phyloP scores from a whole-genome alignment of 2,329 filamentous ascomycete species.

The Colletotrichum sp. region DNA sequence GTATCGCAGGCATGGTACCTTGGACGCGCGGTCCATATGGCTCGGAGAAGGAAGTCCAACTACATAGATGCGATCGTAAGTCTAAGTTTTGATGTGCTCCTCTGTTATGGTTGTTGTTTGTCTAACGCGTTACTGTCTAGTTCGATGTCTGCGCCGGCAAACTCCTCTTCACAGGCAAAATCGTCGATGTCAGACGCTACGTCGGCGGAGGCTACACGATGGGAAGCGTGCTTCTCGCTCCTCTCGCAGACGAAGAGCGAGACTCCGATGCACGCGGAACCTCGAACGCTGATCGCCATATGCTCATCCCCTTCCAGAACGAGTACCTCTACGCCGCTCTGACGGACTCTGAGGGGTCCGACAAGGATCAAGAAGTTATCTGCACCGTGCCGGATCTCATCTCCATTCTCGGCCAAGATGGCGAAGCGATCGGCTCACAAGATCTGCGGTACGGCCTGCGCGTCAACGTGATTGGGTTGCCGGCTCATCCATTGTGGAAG shows the following conservation, averaged over 20 bases:
- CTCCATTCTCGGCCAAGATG: conserved; percentile 44
- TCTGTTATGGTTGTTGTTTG: no score
- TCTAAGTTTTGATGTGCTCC: no score
- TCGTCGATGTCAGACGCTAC: conserved; percentile 42
- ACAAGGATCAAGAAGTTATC: conserved; percentile 32
- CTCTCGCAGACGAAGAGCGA: conserved; percentile 31
- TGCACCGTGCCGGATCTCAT: conserved; percentile 42
- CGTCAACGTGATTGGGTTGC: conserved; percentile 54
- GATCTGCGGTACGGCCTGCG: conserved; percentile 56
- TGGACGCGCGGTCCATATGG: conserved; percentile 34
- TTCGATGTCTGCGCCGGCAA: conserved; percentile 33
- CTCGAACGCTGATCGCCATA: conserved; percentile 28
- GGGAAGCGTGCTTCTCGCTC: conserved; percentile 40
- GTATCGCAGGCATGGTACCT: conserved; percentile 39
- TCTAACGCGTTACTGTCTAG: background rate
- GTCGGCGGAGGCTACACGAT: conserved; percentile 45
- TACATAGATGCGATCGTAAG: conserved; percentile 28
- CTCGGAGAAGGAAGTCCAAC: conserved; percentile 31
- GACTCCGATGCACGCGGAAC: conserved; percentile 18
- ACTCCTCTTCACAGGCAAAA: conserved; percentile 43
- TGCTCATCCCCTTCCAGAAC: conserved; percentile 47
- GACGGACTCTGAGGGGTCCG: conserved; percentile 33
- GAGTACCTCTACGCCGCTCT: conserved; percentile 44
- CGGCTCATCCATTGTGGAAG: conserved; percentile 56
- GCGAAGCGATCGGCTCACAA: conserved; percentile 54